These are phyloP conservation scores for Candida dubliniensis DNA, from an alignment of 1,139 yeast species.

Conservation along the genomic window DNA sequence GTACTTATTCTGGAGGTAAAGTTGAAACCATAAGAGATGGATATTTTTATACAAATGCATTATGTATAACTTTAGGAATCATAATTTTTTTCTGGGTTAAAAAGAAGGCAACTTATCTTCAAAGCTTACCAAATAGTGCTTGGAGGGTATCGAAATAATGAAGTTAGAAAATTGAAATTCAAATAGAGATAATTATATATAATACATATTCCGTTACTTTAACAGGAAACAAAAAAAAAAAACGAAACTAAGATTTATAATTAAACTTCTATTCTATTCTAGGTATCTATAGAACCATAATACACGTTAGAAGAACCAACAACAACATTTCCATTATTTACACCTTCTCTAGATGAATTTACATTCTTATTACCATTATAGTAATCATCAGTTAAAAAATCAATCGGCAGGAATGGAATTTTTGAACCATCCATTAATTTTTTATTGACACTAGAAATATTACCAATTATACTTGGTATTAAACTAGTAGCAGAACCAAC, in stretches of 20 bases:
- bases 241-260: background rate
- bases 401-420: conserved; percentile 45
- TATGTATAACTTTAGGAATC: conserved; percentile 71
- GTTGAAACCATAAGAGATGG: conserved; percentile 70
- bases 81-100: conserved; percentile 70
- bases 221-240: too few relatives aligned
- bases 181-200: background rate
- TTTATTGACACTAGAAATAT: conserved; percentile 38
- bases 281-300: conserved; percentile 7
- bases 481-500: conserved; percentile 29
- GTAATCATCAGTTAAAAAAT: conserved; percentile 38
- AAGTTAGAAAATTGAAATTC: background rate
- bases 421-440: conserved; percentile 38
- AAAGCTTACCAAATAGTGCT: conserved; percentile 60
- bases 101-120: conserved; percentile 56
- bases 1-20: conserved; percentile 55
- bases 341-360: conserved; percentile 9
- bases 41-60: conserved; percentile 70
- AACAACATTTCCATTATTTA: background rate
- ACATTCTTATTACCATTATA: conserved; percentile 11
- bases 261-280: background rate
- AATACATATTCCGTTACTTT: background rate
- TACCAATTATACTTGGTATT: conserved; percentile 44
- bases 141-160: conserved; percentile 55
- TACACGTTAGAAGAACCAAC: background rate